Evolutionary conservation across 768 basidiomycete genomes (phyloP).

Genomic region (Suillus clintonianus): DNA sequence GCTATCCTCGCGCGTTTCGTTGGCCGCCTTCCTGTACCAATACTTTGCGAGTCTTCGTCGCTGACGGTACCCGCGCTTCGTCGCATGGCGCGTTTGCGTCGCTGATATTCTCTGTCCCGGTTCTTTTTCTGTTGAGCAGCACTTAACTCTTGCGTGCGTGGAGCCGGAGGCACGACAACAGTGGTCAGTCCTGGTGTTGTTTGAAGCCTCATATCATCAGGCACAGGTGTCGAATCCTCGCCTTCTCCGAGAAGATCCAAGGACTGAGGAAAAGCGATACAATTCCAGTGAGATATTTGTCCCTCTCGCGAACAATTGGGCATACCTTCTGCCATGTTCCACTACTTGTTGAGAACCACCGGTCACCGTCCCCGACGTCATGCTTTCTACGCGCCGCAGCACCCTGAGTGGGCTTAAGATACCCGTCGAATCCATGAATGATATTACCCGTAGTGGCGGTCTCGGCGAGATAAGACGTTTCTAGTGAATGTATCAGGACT

Average conservation of each 20-base stretch:
- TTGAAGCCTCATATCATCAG: conserved; percentile 66
- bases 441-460: conserved; percentile 86
- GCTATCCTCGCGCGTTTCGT: conserved; percentile 67
- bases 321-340: conserved; percentile 71
- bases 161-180: conserved; percentile 75
- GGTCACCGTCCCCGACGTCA: conserved; percentile 75
- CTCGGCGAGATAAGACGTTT: conserved; percentile 75
- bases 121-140: conserved; percentile 76
- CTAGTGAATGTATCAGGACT: conserved; percentile 75
- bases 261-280: conserved; percentile 48
- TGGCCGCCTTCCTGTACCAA: conserved; percentile 55
- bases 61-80: conserved; percentile 69
- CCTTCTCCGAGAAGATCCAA: conserved; percentile 74
- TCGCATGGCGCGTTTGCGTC: conserved; percentile 68
- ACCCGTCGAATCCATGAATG: conserved; percentile 84
- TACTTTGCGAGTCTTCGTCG: conserved; percentile 63
- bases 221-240: conserved; percentile 59
- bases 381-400: conserved; percentile 58
- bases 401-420: conserved; percentile 72
- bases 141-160: conserved; percentile 64
- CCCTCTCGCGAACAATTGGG: not conserved
- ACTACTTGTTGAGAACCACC: conserved; percentile 83
- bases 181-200: conserved; percentile 76
- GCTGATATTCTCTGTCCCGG: conserved; percentile 80
- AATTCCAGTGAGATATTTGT: conserved; percentile 8